Conservation (phyloP, 768 basidiomycete genomes). For the Lepiota venenata region DNA sequence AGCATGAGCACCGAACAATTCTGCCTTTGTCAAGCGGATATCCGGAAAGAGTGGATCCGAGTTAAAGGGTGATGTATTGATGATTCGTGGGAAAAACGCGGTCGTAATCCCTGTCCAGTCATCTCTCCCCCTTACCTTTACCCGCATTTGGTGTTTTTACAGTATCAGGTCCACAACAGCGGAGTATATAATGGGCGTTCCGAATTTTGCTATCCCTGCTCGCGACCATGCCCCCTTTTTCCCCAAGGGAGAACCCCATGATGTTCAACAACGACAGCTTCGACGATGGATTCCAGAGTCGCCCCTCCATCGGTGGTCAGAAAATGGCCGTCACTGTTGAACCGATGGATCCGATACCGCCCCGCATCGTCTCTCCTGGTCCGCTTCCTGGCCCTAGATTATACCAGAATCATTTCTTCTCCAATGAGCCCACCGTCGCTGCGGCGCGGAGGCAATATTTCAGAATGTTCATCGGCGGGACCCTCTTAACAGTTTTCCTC, state of each 20-base stretch:
- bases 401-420: slow-evolving; percentile 1
- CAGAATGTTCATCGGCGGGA: slow-evolving; percentile 35
- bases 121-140: neutral
- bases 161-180: too few species aligned
- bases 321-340: neutral
- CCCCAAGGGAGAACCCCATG: too few species aligned
- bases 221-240: too few species aligned
- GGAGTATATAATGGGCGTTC: neutral
- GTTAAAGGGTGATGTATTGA: neutral
- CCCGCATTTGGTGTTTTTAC: neutral
- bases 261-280: neutral
- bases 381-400: neutral
- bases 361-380: neutral
- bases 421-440: neutral
- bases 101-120: neutral
- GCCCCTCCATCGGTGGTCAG: neutral
- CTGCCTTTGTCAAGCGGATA: neutral
- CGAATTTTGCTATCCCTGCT: neutral
- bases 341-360: neutral
- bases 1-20: too few species aligned
- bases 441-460: slow-evolving; percentile 42
- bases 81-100: neutral
- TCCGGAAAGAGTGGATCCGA: neutral
- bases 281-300: neutral
- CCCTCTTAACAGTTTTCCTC: slow-evolving; percentile 33